phyloP scores from a whole-genome alignment of 768 basidiomycete species.

The Auricularia auricula-judae region DNA sequence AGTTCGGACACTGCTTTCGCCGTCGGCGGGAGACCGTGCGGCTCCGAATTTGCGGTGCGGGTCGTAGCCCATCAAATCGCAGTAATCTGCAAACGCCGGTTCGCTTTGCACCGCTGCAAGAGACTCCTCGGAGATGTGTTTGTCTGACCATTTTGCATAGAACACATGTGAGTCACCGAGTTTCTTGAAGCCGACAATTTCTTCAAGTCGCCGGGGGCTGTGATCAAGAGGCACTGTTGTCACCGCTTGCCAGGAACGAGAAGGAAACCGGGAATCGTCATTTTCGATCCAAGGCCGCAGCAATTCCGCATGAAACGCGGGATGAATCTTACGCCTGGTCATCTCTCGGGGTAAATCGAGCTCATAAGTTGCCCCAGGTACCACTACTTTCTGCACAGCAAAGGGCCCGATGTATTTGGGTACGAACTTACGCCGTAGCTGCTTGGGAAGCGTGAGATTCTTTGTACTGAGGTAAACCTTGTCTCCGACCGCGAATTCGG shows the following conservation, averaged over 20 bases:
- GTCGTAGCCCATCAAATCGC: too few relatives aligned
- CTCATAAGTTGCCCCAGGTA: conserved; percentile 13
- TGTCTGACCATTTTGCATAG: too few relatives aligned
- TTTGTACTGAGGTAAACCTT: conserved; percentile 26
- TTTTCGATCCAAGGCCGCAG: conserved; percentile 12
- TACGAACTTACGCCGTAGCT: conserved; percentile 22
- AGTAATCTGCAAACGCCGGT: too few relatives aligned
- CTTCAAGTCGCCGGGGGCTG: too few relatives aligned
- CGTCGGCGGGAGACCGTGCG: too few relatives aligned
- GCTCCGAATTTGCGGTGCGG: too few relatives aligned
- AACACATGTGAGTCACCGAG: too few relatives aligned
- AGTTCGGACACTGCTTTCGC: too few relatives aligned
- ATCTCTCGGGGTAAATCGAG: conserved; percentile 15
- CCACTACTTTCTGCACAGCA: conserved; percentile 11
- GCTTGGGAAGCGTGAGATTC: conserved; percentile 25
- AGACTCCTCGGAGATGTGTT: too few relatives aligned
- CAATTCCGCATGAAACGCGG: conserved; percentile 26
- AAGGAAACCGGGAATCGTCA: too few relatives aligned
- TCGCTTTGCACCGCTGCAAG: too few relatives aligned
- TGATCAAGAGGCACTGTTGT: not conserved
- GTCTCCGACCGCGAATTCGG: conserved; percentile 16
- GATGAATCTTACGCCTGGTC: conserved; percentile 12
- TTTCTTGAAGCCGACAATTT: too few relatives aligned
- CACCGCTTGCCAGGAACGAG: not conserved
- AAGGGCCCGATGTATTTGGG: conserved; percentile 32